phyloP scores from a whole-genome alignment of 1,139 yeast species.

The Entelexis paramagnoliae region DNA sequence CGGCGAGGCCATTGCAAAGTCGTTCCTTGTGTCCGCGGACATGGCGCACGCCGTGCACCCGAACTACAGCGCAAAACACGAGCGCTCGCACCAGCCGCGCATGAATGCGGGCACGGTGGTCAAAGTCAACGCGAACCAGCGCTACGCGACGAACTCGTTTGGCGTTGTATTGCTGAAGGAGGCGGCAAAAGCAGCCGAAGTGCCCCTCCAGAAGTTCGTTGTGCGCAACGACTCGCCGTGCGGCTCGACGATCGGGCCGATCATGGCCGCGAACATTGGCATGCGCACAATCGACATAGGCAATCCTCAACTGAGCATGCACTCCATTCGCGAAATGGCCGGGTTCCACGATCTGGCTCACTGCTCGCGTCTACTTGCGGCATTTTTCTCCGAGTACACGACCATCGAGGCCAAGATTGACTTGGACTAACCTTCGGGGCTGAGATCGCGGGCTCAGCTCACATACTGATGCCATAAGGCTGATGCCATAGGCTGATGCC shows the following conservation, averaged over 20 bases:
- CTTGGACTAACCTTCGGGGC: constrained; percentile 7
- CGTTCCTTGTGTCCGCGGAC: constrained; percentile 85
- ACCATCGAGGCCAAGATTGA: constrained; percentile 23
- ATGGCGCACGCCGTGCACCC: constrained; percentile 98
- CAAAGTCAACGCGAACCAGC: constrained; percentile 87
- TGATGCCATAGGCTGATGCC: too few species aligned
- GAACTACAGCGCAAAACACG: constrained; percentile 69
- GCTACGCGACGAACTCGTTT: constrained; percentile 87
- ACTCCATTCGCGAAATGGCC: constrained; percentile 87
- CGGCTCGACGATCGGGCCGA: constrained; percentile 96
- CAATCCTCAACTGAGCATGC: constrained; percentile 92
- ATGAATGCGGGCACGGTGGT: constrained; percentile 86
- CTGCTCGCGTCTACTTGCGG: constrained; percentile 50
- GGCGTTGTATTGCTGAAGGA: constrained; percentile 73
- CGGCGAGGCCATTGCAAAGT: constrained; percentile 59
- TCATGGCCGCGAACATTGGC: constrained; percentile 79
- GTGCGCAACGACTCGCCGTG: constrained; percentile 88
- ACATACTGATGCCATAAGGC: too few species aligned
- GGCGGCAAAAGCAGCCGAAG: constrained; percentile 53
- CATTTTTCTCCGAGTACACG: constrained; percentile 41
- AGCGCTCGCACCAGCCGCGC: constrained; percentile 64
- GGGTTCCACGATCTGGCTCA: constrained; percentile 65
- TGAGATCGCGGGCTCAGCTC: too few species aligned
- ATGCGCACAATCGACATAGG: constrained; percentile 85
- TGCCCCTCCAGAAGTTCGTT: constrained; percentile 56